Evolutionary conservation across 805 yeast genomes (phyloP).

Genomic region (Zygotorulaspora sp.): DNA sequence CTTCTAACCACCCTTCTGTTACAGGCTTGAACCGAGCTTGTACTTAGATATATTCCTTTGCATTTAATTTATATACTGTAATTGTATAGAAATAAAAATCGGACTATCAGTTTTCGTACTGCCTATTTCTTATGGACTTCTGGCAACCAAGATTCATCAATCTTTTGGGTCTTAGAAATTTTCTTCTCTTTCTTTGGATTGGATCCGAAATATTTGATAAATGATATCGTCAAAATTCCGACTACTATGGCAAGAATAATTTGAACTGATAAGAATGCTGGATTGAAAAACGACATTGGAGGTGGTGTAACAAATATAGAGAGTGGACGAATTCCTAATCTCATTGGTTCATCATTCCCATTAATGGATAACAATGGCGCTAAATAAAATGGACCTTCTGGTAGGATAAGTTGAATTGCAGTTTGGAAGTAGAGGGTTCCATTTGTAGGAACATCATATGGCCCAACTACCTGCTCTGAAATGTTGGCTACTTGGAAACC

Average conservation of each 20-base stretch:
- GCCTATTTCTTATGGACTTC: constrained; percentile 45
- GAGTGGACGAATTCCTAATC: constrained; percentile 54
- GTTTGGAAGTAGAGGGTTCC: constrained; percentile 51
- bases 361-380: constrained; percentile 56
- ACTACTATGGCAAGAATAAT: constrained; percentile 46
- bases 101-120: too few relatives aligned
- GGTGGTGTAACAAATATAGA: constrained; percentile 57
- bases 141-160: constrained; percentile 57
- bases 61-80: too few relatives aligned
- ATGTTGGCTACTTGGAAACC: constrained; percentile 54
- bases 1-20: constrained; percentile 39
- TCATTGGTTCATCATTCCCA: constrained; percentile 46
- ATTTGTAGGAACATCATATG: constrained; percentile 49
- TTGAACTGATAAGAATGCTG: constrained; percentile 63
- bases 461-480: constrained; percentile 61
- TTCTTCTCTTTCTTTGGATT: constrained; percentile 9
- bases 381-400: constrained; percentile 53
- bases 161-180: constrained; percentile 4
- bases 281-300: constrained; percentile 65
- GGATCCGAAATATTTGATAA: constrained; percentile 3
- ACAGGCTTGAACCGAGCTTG: constrained; percentile 46
- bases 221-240: constrained; percentile 46
- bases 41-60: too few relatives aligned
- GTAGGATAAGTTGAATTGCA: constrained; percentile 52
- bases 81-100: too few relatives aligned